A percentile compares a stretch with the other conserved stretches of the same genome.
These are phyloP conservation scores for Arthrobotrys megalospora DNA, from an alignment of 2,329 filamentous ascomycete genomes.

Conservation along the genomic window DNA sequence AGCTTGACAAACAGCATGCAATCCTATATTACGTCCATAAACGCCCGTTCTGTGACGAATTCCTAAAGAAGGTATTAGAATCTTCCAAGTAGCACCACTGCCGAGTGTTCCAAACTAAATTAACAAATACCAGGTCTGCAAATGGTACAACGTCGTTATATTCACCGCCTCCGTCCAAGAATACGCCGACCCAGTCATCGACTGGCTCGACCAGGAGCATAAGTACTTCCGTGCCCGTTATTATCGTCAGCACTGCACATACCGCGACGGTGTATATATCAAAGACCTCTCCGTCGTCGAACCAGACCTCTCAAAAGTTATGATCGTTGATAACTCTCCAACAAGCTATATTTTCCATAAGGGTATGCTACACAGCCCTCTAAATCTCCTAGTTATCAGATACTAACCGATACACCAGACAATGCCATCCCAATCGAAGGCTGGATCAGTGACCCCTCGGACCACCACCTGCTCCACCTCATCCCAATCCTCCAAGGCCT, in stretches of 20 bases:
- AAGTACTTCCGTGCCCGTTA: slow-evolving; percentile 96
- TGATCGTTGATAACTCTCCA: slow-evolving; percentile 98
- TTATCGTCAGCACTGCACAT: slow-evolving; percentile 97
- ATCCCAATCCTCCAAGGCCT: slow-evolving; percentile 92
- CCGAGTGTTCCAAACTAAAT: background rate
- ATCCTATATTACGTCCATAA: slow-evolving; percentile 99
- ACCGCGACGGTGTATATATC: slow-evolving; percentile 95
- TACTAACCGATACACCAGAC: slow-evolving; percentile 72
- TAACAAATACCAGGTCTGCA: slow-evolving; percentile 76
- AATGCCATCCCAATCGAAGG: slow-evolving; percentile 99
- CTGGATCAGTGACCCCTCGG: slow-evolving; percentile 98
- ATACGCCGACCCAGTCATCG: slow-evolving; percentile 98
- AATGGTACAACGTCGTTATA: slow-evolving; percentile 97
- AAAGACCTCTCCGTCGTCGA: slow-evolving; percentile 97
- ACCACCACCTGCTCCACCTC: slow-evolving; percentile 93
- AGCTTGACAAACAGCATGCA: slow-evolving; percentile 89
- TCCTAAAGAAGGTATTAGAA: slow-evolving; percentile 80
- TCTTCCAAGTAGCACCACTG: slow-evolving; percentile 54
- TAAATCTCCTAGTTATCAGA: slow-evolving; percentile 4
- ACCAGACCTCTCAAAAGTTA: slow-evolving; percentile 95
- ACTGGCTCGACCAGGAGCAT: slow-evolving; percentile 96
- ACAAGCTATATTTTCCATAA: slow-evolving; percentile 99
- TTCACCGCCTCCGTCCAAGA: slow-evolving; percentile 99
- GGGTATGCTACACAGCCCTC: slow-evolving; percentile 73
- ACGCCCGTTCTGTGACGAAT: slow-evolving; percentile 95